Percentiles rank a stretch among this genome's conserved stretches.
phyloP scores from a whole-genome alignment of 306 rosid genomes.

The Lupinus albus region DNA sequence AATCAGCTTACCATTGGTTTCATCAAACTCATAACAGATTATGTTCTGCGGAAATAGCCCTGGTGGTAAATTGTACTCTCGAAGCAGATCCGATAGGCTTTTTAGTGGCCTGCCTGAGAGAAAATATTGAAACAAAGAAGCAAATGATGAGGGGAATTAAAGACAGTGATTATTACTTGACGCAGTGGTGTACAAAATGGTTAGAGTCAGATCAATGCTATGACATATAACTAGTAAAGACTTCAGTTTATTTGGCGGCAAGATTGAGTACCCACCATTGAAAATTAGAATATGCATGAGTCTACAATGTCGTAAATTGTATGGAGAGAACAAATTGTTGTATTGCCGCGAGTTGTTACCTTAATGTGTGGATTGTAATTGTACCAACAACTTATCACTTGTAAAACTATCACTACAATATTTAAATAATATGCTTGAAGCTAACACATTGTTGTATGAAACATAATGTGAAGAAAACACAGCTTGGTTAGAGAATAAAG shows the following conservation, averaged over 20 bases:
- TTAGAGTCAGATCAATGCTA: conserved; percentile 10
- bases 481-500: too few relatives aligned
- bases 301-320: too few relatives aligned
- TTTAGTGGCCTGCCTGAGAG: conserved; percentile 74
- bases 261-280: neutral
- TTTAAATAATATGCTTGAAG: neutral
- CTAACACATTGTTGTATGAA: neutral
- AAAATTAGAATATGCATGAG: neutral
- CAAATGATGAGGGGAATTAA: neutral
- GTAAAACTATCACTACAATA: neutral
- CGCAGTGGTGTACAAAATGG: conserved; percentile 8
- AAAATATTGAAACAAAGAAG: conserved; percentile 13
- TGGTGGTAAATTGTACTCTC: conserved; percentile 80
- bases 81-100: conserved; percentile 87
- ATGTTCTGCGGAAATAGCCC: conserved; percentile 90
- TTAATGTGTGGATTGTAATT: neutral
- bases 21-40: conserved; percentile 82
- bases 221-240: neutral
- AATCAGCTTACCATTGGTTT: conserved; percentile 69
- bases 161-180: neutral
- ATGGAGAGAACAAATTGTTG: conserved; percentile 1
- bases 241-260: neutral
- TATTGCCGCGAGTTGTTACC: conserved; percentile 3
- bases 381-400: neutral
- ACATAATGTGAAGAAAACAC: neutral